Percentiles rank a stretch among this genome's conserved stretches.
Conservation (phyloP, 148 eudicot genomes). For the Pouteria glomerata region DNA sequence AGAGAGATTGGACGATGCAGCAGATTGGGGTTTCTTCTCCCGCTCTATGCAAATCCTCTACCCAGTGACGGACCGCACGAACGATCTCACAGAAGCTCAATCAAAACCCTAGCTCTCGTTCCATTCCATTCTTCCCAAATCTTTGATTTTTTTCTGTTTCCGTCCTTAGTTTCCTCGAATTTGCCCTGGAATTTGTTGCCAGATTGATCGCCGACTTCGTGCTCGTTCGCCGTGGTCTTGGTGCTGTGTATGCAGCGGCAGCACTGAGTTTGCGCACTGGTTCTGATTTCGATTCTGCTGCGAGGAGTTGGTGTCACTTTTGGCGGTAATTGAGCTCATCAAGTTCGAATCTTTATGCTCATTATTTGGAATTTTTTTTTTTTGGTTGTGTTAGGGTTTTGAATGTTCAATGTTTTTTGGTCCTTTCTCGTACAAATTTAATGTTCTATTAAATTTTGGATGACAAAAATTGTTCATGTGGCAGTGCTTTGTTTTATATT, state of each 20-base stretch:
- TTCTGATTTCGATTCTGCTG: background rate
- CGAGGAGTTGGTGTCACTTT: background rate
- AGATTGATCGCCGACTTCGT: background rate
- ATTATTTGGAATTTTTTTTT: background rate
- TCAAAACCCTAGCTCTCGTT: background rate
- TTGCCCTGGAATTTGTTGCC: constrained; percentile 5
- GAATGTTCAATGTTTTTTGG: background rate
- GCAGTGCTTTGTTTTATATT: too few species aligned
- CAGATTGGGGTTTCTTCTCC: background rate
- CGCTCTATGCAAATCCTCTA: constrained; percentile 3
- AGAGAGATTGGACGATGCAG: background rate
- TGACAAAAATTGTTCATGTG: too few species aligned
- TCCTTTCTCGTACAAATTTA: background rate
- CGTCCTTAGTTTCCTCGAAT: background rate
- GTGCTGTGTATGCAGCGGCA: background rate
- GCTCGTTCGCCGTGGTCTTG: background rate
- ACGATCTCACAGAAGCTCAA: constrained; percentile 4
- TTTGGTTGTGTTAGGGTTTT: background rate
- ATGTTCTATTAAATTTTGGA: too few species aligned
- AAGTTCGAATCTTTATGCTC: background rate
- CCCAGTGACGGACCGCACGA: background rate
- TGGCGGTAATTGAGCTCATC: constrained; percentile 8
- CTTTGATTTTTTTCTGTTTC: background rate
- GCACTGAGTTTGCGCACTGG: constrained; percentile 3
- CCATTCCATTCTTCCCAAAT: background rate